A percentile compares a stretch with the other conserved stretches of the same genome.
Conservation (phyloP, 2,329 filamentous ascomycete species). For the Akanthomyces muscarius region DNA sequence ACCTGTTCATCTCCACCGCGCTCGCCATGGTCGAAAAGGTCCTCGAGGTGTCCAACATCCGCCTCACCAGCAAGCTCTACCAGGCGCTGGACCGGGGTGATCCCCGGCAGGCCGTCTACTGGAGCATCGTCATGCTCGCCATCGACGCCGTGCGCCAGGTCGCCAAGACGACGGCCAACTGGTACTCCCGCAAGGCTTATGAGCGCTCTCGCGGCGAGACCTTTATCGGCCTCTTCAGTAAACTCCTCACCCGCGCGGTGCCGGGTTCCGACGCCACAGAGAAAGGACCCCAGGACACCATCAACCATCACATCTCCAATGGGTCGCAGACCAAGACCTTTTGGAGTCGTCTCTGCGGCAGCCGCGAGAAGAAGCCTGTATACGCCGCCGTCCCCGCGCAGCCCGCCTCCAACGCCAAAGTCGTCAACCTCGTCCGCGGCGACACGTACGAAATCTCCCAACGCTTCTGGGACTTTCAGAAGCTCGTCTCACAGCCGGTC, state of each 20-base stretch:
- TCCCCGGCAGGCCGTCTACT: constrained; percentile 31
- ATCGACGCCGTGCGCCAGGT: constrained; percentile 33
- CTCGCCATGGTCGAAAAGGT: constrained; percentile 55
- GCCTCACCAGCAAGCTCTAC: constrained; percentile 36
- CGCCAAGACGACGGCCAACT: constrained; percentile 46
- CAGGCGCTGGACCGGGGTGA: constrained; percentile 30
- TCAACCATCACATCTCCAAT: background rate
- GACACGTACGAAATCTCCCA: constrained; percentile 81
- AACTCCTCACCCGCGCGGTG: constrained; percentile 40
- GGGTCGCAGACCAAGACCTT: constrained; percentile 14
- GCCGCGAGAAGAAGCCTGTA: constrained; percentile 20
- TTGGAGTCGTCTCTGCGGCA: constrained; percentile 19
- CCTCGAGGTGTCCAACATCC: constrained; percentile 36
- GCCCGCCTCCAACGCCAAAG: constrained; percentile 81
- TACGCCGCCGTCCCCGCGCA: constrained; percentile 32
- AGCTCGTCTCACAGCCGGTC: constrained; percentile 71
- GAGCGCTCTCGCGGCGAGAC: constrained; percentile 76
- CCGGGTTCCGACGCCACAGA: constrained; percentile 37
- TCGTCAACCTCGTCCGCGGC: constrained; percentile 78
- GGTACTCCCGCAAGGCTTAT: constrained; percentile 81
- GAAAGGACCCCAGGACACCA: constrained; percentile 27
- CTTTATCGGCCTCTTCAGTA: constrained; percentile 36
- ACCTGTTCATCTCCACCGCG: constrained; percentile 63
- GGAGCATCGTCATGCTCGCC: constrained; percentile 34
- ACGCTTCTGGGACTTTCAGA: constrained; percentile 81